phyloP scores from a whole-genome alignment of 768 basidiomycete species.

The Lentinula detonsa region DNA sequence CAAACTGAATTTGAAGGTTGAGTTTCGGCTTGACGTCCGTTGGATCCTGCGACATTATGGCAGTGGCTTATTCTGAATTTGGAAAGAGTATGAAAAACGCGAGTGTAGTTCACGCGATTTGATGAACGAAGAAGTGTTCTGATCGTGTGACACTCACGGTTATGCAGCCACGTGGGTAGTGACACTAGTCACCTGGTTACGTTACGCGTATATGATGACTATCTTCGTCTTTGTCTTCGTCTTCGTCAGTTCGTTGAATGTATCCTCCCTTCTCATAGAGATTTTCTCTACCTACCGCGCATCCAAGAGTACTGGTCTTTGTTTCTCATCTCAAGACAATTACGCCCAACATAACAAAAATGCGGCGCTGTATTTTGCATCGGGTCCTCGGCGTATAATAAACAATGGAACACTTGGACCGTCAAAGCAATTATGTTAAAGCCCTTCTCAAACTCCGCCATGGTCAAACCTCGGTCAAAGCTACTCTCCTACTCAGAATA shows the following conservation, averaged over 20 bases:
- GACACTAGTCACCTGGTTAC: neutral
- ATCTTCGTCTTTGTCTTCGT: too few species aligned
- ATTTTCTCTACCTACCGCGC: too few species aligned
- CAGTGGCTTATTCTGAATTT: neutral
- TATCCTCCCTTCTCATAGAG: too few species aligned
- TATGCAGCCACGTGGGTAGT: neutral
- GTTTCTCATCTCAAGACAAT: too few species aligned
- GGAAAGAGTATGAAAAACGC: neutral
- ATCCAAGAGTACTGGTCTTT: too few species aligned
- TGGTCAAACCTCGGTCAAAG: neutral
- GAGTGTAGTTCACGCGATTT: neutral
- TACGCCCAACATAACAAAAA: too few species aligned
- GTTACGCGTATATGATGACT: too few species aligned
- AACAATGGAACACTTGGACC: neutral
- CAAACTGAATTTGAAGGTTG: conserved; percentile 51
- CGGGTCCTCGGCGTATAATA: neutral
- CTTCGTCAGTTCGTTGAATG: too few species aligned
- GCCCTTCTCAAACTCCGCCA: neutral
- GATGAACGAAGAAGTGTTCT: neutral
- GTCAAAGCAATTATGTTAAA: neutral
- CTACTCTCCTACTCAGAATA: neutral
- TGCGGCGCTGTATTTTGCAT: neutral
- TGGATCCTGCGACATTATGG: neutral
- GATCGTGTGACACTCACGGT: neutral
- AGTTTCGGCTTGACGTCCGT: conserved; percentile 66